Base-by-base conservation (phyloP, 2,329 filamentous ascomycete species). In the Penicillium hesseltinei region DNA sequence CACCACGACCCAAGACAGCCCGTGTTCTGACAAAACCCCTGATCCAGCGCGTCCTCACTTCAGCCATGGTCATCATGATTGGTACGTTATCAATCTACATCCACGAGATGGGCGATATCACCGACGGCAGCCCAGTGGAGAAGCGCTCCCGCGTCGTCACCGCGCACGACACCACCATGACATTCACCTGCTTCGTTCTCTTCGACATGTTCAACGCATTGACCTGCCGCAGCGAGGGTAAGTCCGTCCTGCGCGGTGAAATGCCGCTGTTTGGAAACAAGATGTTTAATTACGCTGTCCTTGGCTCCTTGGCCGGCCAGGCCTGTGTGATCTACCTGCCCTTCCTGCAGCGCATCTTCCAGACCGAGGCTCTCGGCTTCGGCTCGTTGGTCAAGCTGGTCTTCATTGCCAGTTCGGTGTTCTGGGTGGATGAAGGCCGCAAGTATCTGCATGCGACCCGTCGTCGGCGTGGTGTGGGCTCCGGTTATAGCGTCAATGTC, bases 151-250 rank as follows among this genome's bases (percentile, higher is more conserved):
- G 91, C 54, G 80, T 88, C 57, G 90, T 97, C 58, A 95, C 88
- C 1, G 90, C 91, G 49, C 91, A 95, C 66, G 94, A 99, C 77
- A 99, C 94, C 2, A 99, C 94, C 62, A 97, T 99, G 90, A 97
- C 94, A 0, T 99, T 99, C 73, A 99, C 94, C 6, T 96, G 92
- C 77, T 99, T 99, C 71, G 94, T 99, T 45, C 84, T 99, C 53
- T 99, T 97, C 75, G 94, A 99, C 80, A 99, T 99, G 94, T 97
- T 97, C 81, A 97, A 99, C 75, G 94, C 94, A 2, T 81, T 99
- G 23, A 88, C 91, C 17, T 99, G 94, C 76, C 90, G 94, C 47
- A 95, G 90, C 8, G 92, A 96, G 71, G 87, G 84, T 61, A 97
- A 97, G 74, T 95, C 90, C 11, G 82, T 99, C 5, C 83, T 99